phyloP scores from a whole-genome alignment of 208 protist species.

The Trypanosomatidae sp. region DNA sequence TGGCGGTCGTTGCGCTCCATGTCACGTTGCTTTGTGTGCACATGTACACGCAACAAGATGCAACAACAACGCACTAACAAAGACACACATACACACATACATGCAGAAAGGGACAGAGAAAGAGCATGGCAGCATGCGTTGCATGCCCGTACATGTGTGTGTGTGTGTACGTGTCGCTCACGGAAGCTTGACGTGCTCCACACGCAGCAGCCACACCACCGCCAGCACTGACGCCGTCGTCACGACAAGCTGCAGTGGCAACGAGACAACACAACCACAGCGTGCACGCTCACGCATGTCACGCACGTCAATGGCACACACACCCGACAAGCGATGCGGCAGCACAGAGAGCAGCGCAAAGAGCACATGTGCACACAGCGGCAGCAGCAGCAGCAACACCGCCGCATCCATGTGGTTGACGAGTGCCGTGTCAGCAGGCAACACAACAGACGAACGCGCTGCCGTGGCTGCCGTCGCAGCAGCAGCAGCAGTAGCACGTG shows the following conservation, averaged over 20 bases:
- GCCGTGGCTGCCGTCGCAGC: not conserved
- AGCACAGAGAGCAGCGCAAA: not conserved
- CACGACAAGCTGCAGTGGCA: constrained; percentile 33
- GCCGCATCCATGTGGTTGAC: constrained; percentile 1
- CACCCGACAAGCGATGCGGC: constrained; percentile 5
- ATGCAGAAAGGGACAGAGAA: not conserved
- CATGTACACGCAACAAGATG: not conserved
- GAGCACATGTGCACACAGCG: constrained; percentile 4
- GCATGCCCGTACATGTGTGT: too few relatives aligned
- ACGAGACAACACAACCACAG: constrained; percentile 22
- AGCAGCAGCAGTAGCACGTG: not conserved
- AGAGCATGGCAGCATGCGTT: not conserved
- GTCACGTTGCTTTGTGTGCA: too few relatives aligned
- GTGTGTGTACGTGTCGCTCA: constrained; percentile 8
- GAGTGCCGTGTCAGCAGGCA: constrained; percentile 4
- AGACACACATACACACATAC: not conserved
- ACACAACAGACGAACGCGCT: too few relatives aligned
- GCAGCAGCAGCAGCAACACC: not conserved
- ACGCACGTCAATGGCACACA: constrained; percentile 9
- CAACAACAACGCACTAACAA: not conserved
- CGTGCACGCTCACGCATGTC: constrained; percentile 3
- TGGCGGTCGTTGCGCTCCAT: too few relatives aligned
- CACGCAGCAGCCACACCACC: constrained; percentile 24
- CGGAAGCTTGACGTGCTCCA: constrained; percentile 5
- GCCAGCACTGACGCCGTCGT: constrained; percentile 26